A percentile compares a stretch with the other conserved stretches of the same genome.
phyloP scores from a whole-genome alignment of 257 asterid species.

The Ocimum tenuiflorum region DNA sequence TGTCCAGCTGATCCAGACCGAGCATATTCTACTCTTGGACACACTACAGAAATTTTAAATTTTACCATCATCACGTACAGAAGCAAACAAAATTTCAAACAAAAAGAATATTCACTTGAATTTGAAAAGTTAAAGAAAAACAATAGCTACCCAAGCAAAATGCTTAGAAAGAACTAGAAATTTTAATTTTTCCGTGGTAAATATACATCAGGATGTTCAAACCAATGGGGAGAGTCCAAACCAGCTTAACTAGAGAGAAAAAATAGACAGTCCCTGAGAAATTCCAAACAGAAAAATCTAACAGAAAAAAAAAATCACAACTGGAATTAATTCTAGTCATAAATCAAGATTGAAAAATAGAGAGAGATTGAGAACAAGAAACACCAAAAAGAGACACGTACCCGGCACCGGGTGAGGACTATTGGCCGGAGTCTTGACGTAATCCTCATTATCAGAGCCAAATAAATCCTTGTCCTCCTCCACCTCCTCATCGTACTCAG shows the following conservation, averaged over 20 bases:
- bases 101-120: neutral
- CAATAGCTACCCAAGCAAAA: neutral
- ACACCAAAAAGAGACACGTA: constrained; percentile 9
- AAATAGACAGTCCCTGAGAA: neutral
- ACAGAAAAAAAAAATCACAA: neutral
- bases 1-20: neutral
- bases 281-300: neutral
- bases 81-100: neutral
- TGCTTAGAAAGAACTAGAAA: neutral
- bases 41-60: neutral
- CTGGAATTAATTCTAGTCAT: neutral
- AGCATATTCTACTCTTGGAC: neutral
- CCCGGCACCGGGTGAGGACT: constrained; percentile 82
- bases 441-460: constrained; percentile 88
- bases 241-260: neutral
- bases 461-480: constrained; percentile 78
- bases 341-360: too few relatives aligned
- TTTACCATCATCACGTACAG: neutral
- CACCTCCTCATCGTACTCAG: constrained; percentile 31
- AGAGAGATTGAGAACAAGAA: too few relatives aligned
- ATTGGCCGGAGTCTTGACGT: constrained; percentile 51
- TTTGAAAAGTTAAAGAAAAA: neutral
- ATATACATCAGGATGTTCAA: neutral
- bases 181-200: neutral
- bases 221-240: neutral